Evolutionary conservation across 768 basidiomycete species (phyloP), one percentile per base, ranked within the genome.

Genomic region (Xerocomellus chrysenteron): DNA sequence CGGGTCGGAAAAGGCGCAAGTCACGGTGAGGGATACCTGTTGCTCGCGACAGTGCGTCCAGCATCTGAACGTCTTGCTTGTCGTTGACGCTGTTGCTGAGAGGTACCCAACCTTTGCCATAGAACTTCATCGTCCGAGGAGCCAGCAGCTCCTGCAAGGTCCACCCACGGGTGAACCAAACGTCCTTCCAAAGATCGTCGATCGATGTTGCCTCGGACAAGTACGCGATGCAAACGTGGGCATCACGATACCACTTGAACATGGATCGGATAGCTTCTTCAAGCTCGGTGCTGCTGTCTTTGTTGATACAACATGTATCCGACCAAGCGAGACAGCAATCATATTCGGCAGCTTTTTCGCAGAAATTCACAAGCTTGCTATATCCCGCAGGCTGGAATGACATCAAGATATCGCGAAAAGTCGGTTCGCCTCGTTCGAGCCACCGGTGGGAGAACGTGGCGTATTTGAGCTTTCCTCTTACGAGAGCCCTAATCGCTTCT

Each of bases 301-400:
- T 74, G 48, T 73, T 68, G 44, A 73, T 73, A 28, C 71, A 73
- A 12, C 67, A 71, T 16, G 73, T 74, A 35, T 74, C 73, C n/a
- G 67, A 70, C 71, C 71, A 74, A 33, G 67, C 73, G 3, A 71
- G 59, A 13, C 30, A 21, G 26, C 71, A 72, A 0, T 39, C 68
- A 35, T 70, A 72, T 37, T 65, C 68, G 0, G 53, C 60, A 21
- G 71, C 69, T 36, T 62, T 72, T 2, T 37, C 42, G 52, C 69
- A 70, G 24, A 70, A 72, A 7, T 56, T 55, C 21, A 41, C 56
- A 16, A 70, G 64, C 21, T 70, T 70, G 50, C 28, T 33, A 11
- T 70, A 72, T 36, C 69, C 70, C 8, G 66, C 54, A 1, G 69
- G 69, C 35, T 8, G 43, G 48, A 68, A 67, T 2, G 70, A 70